Percentiles rank a stretch among this genome's conserved stretches.
These are phyloP conservation scores for Aspergillus campestris DNA, from an alignment of 495 filamentous ascomycete species.

Conservation along the genomic window DNA sequence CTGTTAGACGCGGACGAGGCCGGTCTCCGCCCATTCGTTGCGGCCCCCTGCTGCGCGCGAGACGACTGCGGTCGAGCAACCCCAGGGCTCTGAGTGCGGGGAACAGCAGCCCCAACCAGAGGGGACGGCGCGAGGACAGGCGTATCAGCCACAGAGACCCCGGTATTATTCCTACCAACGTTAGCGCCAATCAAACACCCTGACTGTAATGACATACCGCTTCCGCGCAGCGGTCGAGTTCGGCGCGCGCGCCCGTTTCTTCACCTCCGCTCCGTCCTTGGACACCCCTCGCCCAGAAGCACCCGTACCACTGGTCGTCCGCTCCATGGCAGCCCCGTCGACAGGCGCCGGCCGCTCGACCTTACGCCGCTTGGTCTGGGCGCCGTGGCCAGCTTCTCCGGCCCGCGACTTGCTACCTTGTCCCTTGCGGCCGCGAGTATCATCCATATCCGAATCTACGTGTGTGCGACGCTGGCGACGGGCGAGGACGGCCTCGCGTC, in stretches of 20 bases:
- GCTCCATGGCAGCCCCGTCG: slow-evolving; percentile 54
- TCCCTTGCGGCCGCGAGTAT: slow-evolving; percentile 50
- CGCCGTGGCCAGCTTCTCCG: slow-evolving; percentile 37
- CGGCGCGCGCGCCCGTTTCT: slow-evolving; percentile 62
- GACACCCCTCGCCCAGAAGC: slow-evolving; percentile 41
- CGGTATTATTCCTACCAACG: slow-evolving; percentile 38
- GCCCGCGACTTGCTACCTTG: slow-evolving; percentile 51
- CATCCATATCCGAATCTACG: slow-evolving; percentile 71
- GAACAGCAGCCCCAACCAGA: slow-evolving; percentile 51
- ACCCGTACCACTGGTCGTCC: slow-evolving; percentile 54
- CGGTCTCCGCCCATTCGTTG: slow-evolving; percentile 47
- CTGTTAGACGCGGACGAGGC: slow-evolving; percentile 52
- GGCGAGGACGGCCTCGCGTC: slow-evolving; percentile 69
- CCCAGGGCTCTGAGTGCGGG: slow-evolving; percentile 35
- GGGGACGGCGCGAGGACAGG: slow-evolving; percentile 68
- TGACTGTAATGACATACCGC: slow-evolving; percentile 43
- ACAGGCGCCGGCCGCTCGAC: slow-evolving; percentile 53
- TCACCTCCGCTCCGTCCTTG: slow-evolving; percentile 54
- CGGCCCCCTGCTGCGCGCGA: slow-evolving; percentile 59
- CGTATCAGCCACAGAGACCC: slow-evolving; percentile 47
- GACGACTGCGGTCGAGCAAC: slow-evolving; percentile 48
- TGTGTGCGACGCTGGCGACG: slow-evolving; percentile 61
- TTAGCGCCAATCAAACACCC: slow-evolving; percentile 3
- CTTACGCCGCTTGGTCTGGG: slow-evolving; percentile 64
- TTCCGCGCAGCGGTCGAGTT: slow-evolving; percentile 55